A percentile compares a stretch with the other conserved stretches of the same genome.
phyloP scores from a whole-genome alignment of 2,329 filamentous ascomycete species.

The Reticulascus tulasneorum region DNA sequence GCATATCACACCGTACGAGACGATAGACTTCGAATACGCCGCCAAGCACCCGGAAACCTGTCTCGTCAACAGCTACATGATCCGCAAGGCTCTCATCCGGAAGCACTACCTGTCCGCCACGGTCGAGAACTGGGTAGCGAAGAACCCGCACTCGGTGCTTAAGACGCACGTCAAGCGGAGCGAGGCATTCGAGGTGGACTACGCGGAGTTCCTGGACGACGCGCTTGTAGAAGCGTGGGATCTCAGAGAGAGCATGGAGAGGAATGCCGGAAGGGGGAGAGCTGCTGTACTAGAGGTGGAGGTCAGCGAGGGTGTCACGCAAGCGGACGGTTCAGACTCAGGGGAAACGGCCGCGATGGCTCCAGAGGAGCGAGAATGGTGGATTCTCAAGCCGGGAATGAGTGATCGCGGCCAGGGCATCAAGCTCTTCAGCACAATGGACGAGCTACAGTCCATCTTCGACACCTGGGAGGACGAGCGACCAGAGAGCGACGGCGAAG shows the following conservation, averaged over 20 bases:
- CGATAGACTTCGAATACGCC: slow-evolving; percentile 77
- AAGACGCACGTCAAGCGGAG: slow-evolving; percentile 68
- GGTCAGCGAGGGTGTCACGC: slow-evolving; percentile 12
- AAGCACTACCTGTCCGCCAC: slow-evolving; percentile 92
- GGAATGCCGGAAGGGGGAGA: too few species aligned
- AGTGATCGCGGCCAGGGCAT: slow-evolving; percentile 95
- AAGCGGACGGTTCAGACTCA: slow-evolving; percentile 13
- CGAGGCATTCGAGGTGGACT: slow-evolving; percentile 91
- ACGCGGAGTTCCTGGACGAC: slow-evolving; percentile 93
- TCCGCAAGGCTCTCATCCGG: slow-evolving; percentile 91
- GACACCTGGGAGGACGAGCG: slow-evolving; percentile 79
- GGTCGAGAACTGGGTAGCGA: slow-evolving; percentile 78
- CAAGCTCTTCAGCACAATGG: slow-evolving; percentile 78
- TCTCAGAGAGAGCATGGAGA: slow-evolving; percentile 70
- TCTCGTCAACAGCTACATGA: slow-evolving; percentile 85
- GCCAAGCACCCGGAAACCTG: slow-evolving; percentile 56
- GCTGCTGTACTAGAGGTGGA: too few species aligned
- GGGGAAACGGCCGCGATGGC: slow-evolving; percentile 5
- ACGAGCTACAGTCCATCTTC: slow-evolving; percentile 81
- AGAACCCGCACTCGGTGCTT: slow-evolving; percentile 70
- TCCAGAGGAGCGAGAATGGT: slow-evolving; percentile 67
- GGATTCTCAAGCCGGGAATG: slow-evolving; percentile 98
- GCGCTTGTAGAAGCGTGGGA: slow-evolving; percentile 88
- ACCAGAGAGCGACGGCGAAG: slow-evolving; percentile 63
- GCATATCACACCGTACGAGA: slow-evolving; percentile 83